These are phyloP conservation scores for Stentor roeselii DNA, from an alignment of 73 alveolate species.

Conservation along the genomic window DNA sequence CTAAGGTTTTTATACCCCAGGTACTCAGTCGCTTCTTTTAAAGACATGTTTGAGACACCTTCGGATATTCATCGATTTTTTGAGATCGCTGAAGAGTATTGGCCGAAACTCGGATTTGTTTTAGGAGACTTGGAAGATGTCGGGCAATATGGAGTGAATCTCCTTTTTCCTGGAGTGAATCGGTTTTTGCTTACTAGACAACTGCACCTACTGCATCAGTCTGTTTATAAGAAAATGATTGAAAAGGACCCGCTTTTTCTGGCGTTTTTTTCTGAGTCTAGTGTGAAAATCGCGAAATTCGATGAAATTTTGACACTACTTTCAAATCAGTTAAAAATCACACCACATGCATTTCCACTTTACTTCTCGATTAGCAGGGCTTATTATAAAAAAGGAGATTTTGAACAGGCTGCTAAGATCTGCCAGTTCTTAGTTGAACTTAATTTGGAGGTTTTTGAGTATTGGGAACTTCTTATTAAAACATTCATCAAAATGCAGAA, in stretches of 20 bases:
- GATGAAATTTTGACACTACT: neutral
- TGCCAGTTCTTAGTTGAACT: conserved; percentile 14
- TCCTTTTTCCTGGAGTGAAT: neutral
- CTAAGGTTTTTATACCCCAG: conserved; percentile 71
- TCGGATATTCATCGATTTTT: too few species aligned
- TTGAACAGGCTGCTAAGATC: neutral
- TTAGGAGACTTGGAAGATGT: neutral
- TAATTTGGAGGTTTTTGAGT: neutral
- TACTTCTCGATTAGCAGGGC: neutral
- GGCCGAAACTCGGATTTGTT: conserved; percentile 18
- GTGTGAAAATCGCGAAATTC: neutral
- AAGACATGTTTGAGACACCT: too few species aligned
- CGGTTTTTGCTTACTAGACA: neutral
- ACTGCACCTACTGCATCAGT: neutral
- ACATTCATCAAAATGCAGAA: neutral
- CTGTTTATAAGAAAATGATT: neutral
- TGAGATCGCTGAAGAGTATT: neutral
- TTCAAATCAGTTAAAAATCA: neutral
- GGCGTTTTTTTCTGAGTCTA: neutral
- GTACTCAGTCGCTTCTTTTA: too few species aligned
- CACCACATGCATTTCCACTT: conserved; percentile 16
- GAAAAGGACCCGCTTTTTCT: conserved; percentile 11
- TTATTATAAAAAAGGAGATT: neutral
- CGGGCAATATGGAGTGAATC: neutral
- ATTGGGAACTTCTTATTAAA: neutral